Conservation (phyloP, 2,329 filamentous ascomycete species). For the Trichoderma koningii region DNA sequence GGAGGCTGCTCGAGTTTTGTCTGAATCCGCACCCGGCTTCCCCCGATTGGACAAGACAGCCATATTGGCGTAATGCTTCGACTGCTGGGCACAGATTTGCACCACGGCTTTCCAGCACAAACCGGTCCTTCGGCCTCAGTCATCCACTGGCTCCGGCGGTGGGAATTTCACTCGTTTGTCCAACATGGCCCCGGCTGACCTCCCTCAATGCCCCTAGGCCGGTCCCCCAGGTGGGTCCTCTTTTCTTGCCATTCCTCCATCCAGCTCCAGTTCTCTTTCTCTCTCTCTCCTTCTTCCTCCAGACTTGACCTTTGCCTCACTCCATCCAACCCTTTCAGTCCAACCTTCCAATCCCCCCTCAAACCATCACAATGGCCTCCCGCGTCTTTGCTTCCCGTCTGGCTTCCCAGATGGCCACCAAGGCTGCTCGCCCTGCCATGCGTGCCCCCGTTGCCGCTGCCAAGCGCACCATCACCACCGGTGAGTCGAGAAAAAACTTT, state of each 20-base stretch:
- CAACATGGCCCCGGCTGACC: slow-evolving; percentile 42
- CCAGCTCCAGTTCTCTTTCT: slow-evolving; percentile 39
- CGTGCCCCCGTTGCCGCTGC: slow-evolving; percentile 65
- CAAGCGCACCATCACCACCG: slow-evolving; percentile 75
- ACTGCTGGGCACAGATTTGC: slow-evolving; percentile 34
- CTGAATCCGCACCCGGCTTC: slow-evolving; percentile 40
- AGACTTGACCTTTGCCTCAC: slow-evolving; percentile 37
- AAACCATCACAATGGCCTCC: slow-evolving; percentile 76
- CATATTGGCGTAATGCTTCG: slow-evolving; percentile 34
- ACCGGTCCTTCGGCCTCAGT: slow-evolving; percentile 25
- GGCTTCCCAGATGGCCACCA: slow-evolving; percentile 74
- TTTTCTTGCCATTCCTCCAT: slow-evolving; percentile 46
- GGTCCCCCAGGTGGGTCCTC: slow-evolving; percentile 42
- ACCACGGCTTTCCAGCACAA: slow-evolving; percentile 28
- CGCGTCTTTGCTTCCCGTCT: slow-evolving; percentile 77
- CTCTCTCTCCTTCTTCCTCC: slow-evolving; percentile 41
- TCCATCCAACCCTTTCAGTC: slow-evolving; percentile 38
- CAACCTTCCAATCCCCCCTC: slow-evolving; percentile 34
- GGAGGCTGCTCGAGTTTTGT: slow-evolving; percentile 2
- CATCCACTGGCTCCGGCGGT: slow-evolving; percentile 30
- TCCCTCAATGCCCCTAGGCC: slow-evolving; percentile 37
- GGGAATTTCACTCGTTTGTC: slow-evolving; percentile 40
- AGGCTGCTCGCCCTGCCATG: slow-evolving; percentile 75
- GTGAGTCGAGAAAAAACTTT: slow-evolving; percentile 56
- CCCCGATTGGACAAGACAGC: slow-evolving; percentile 38